These are phyloP conservation scores for Quercus dentata DNA, from an alignment of 306 rosid genomes.

Conservation along the genomic window DNA sequence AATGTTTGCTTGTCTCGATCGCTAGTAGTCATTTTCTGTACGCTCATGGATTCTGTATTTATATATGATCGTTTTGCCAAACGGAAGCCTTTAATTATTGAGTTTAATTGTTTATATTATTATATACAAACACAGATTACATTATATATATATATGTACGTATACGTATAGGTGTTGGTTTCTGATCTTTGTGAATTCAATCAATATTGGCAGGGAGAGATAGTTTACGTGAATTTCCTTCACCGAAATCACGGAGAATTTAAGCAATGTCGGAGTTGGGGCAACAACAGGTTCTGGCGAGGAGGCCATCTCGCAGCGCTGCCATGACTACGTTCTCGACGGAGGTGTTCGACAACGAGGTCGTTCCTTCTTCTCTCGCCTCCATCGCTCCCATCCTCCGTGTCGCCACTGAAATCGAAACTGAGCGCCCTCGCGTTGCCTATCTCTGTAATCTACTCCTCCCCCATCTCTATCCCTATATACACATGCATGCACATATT, in stretches of 20 bases:
- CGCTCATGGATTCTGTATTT: too few species aligned
- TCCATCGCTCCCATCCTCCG: conserved; percentile 91
- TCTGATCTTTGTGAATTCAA: neutral
- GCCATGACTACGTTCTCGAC: conserved; percentile 78
- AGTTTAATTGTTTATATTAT: too few species aligned
- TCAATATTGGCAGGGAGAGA: neutral
- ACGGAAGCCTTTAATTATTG: neutral
- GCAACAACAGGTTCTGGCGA: conserved; percentile 44
- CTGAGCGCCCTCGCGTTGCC: conserved; percentile 88
- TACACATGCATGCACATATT: neutral
- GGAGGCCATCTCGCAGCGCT: conserved; percentile 85
- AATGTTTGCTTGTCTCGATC: too few species aligned
- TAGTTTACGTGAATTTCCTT: neutral
- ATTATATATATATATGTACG: too few species aligned
- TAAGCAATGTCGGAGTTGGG: conserved; percentile 60
- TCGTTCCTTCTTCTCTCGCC: conserved; percentile 86
- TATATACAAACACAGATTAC: too few species aligned
- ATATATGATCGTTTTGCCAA: neutral
- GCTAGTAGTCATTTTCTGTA: too few species aligned
- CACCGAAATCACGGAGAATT: neutral
- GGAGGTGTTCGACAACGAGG: conserved; percentile 92
- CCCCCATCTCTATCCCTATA: neutral
- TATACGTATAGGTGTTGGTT: neutral
- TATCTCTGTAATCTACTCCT: conserved; percentile 54
- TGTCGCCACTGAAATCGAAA: conserved; percentile 79